Evolutionary conservation across 306 rosid genomes (phyloP), one percentile per base, ranked within the genome.

Genomic region (Fagus sylvatica): DNA sequence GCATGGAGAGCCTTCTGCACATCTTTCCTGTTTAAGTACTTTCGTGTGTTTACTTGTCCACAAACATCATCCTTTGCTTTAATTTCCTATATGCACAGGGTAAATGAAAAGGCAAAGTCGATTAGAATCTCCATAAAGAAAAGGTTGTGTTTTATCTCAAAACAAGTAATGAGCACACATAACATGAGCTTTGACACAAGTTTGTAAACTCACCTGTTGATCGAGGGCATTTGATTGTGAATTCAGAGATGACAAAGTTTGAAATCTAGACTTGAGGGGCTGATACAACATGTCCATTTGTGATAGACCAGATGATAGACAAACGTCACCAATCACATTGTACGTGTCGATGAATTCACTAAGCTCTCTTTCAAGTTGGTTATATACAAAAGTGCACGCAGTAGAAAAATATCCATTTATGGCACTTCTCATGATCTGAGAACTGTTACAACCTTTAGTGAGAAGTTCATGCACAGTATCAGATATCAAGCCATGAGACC

Each of bases 401-500:
- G 4, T 2, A 6, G 86, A 75, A 34, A 56, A 1, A 1, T 1
- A 12, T 17, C 69, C 79, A 7, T 22, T n/a, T 15, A 53, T 15
- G 16, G 2, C 0, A 76, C 76, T 72, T 82, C 76, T 76, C 6
- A 6, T 4, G 3, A 53, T 0, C 76, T 64, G 72, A 5, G 86
- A 82, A 5, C 30, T 32, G 78, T 80, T 80, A 28, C 87, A 86
- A 40, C 53, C 17, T 0, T 85, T 46, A 28, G 16, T 43, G 28
- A 39, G 56, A 36, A 80, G 72, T 42, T 59, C 6, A 61, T 74
- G 80, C n/a, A 83, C 72, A 39, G 11, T 22, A 22, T 86, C 85
- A 13, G 76, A 59, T 64, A 86, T 73, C 22, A 86, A 30, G 30
- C 83, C 84, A 53, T 83, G 87, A 34, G 87, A 83, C 87, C 89